Evolutionary conservation across 371 early-diverging fungal genomes (phyloP), one percentile per base, ranked within the genome.

Genomic region (Umbelopsis sp.): DNA sequence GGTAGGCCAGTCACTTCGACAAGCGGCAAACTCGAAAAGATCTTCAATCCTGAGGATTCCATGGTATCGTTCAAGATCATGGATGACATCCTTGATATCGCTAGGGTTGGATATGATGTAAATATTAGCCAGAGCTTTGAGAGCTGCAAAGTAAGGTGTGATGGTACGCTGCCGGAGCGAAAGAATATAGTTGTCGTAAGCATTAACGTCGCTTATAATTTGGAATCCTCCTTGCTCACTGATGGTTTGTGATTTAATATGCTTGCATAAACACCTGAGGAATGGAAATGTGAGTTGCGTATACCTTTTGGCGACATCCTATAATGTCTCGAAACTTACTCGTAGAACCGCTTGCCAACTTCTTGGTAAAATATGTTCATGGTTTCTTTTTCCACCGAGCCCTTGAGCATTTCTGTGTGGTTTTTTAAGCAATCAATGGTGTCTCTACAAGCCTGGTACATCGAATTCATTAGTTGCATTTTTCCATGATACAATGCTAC

Each of bases 61-160:
- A 69, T 94, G 91, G 68, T 92, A 98, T 38, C 95, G 86, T 32
- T 85, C 87, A 69, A 90, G 77, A 75, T 97, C 97, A 72, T 95
- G 93, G 53, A 97, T 87, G 66, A 98, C 79, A 38, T 85, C 89
- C 65, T 92, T 85, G 72, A 98, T 82, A 76, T 95, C 95, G 14
- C 83, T 80, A 6, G 94, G 90, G 14, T 87, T 90, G 10, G 94
- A 90, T 57, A 96, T 91, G 65, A 98, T 91, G 70, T 91, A 98
- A 50, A 97, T 82, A 71, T 97, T 96, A 29, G 95, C 96, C 9
- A 98, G 79, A 52, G 96, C 95, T 81, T 96, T 96, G 48, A 98
- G 80, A 0, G 95, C 96, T 8, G 87, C 75, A 74, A 96, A 97
- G 65, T 93, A 89, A 22, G 92, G 89, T 20, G 90, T 84, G 20